Evolutionary conservation across 2,329 filamentous ascomycete species (phyloP), one percentile per base, ranked within the genome.

Genomic region (Trichoderma sp.): DNA sequence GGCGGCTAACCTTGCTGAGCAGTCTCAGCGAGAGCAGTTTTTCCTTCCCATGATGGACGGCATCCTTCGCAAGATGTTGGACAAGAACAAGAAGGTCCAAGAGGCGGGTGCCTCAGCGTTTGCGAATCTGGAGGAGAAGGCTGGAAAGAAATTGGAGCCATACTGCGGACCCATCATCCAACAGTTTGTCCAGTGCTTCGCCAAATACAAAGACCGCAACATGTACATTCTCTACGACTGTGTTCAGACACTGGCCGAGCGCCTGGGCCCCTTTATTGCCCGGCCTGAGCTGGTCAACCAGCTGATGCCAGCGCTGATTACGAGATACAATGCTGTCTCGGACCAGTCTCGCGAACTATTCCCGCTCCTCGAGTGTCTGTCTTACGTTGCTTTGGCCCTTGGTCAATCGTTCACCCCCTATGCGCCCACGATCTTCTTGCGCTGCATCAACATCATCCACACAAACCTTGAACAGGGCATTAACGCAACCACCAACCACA

Each of bases 201-300:
- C 86, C 68, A 94, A 93, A 82, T 99, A 98, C 89, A 98, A 99
- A 86, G 95, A 98, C 82, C 92, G 94, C 78, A 99, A 99, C 84
- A 98, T 98, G 90, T 98, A 97, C 84, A 97, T 98, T 70, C 89
- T 99, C 39, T 99, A 99, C 84, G 96, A 99, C 83, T 98, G 96
- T 81, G 93, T 99, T 39, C 96, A 99, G 83, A 99, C 96, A 0
- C 86, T 99, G 71, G 96, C 96, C 4, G 96, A 99, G 81, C 92
- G 94, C 78, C 92, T 98, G 70, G 94, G 94, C 12, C 90, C 91
- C 7, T 90, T 92, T 39, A 86, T 99, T 75, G 92, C 94, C n/a
- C 87, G 90, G 73, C 92, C 92, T 7, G 89, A 95, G 67, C 88
- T 97, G n/a, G 90, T 95, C 53, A 88, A 92, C 74, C 87, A 94